Conservation (phyloP, 805 yeast genomes). For the Yarrowia keelungensis region DNA sequence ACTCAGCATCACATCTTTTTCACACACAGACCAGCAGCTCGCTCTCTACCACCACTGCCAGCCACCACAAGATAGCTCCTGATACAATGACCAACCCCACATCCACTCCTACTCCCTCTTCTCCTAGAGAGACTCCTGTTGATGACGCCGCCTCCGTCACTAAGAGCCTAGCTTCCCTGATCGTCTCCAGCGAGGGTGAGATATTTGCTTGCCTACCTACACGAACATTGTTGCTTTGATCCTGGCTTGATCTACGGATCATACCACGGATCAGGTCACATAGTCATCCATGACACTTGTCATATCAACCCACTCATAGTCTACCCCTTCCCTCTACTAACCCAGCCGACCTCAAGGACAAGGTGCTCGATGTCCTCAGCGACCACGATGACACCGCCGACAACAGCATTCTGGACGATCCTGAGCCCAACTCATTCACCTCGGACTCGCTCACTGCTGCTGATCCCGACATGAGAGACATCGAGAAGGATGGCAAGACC, state of each 20-base stretch:
- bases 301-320: neutral
- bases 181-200: constrained; percentile 36
- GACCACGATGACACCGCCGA: constrained; percentile 21
- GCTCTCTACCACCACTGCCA: constrained; percentile 3
- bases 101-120: neutral
- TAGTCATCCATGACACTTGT: neutral
- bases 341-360: constrained; percentile 36
- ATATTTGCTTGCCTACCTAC: neutral
- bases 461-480: constrained; percentile 13
- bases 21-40: constrained; percentile 16
- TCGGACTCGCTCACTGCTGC: constrained; percentile 38
- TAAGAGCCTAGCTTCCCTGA: constrained; percentile 15
- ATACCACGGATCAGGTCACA: too few species aligned
- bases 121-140: neutral
- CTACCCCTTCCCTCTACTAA: neutral
- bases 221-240: neutral
- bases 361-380: constrained; percentile 30
- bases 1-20: constrained; percentile 2
- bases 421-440: constrained; percentile 33
- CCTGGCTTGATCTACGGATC: too few species aligned
- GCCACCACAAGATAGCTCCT: constrained; percentile 26
- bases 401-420: constrained; percentile 22
- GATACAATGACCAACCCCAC: constrained; percentile 16
- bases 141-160: constrained; percentile 1
- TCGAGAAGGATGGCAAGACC: neutral